phyloP scores from a whole-genome alignment of 2,329 filamentous ascomycete genomes.

The Pseudogymnoascus destructans region DNA sequence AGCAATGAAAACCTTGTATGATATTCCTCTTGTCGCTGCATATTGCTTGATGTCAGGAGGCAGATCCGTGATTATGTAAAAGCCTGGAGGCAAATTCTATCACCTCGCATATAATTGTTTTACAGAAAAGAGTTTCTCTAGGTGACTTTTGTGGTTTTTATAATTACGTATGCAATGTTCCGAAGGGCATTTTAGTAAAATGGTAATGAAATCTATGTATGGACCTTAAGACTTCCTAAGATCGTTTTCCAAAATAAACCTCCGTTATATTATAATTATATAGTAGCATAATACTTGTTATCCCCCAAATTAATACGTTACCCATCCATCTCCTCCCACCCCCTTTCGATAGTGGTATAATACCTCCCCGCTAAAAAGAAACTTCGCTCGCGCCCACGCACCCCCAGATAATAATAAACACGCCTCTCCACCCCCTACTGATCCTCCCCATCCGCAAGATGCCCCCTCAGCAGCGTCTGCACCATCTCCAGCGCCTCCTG shows the following conservation, averaged over 20 bases:
- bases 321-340: not conserved
- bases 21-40: not conserved
- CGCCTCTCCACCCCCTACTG: not conserved
- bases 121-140: too few relatives aligned
- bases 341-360: not conserved
- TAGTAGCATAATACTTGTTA: not conserved
- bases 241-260: not conserved
- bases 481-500: not conserved
- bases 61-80: not conserved
- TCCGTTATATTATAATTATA: not conserved
- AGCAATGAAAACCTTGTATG: too few relatives aligned
- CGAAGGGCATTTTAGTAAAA: too few relatives aligned
- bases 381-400: not conserved
- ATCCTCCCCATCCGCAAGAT: not conserved
- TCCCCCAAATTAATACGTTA: not conserved
- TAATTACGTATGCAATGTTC: too few relatives aligned
- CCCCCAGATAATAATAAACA: not conserved
- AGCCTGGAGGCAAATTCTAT: not conserved
- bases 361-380: not conserved
- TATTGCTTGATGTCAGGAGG: not conserved
- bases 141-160: too few relatives aligned
- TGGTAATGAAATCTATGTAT: too few relatives aligned
- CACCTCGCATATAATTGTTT: too few relatives aligned
- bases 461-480: not conserved
- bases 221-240: too few relatives aligned